A percentile compares a stretch with the other conserved stretches of the same genome.
These are phyloP conservation scores for Hemisphaericaspora nanyangensis DNA, from an alignment of 805 yeast genomes.

Conservation along the genomic window DNA sequence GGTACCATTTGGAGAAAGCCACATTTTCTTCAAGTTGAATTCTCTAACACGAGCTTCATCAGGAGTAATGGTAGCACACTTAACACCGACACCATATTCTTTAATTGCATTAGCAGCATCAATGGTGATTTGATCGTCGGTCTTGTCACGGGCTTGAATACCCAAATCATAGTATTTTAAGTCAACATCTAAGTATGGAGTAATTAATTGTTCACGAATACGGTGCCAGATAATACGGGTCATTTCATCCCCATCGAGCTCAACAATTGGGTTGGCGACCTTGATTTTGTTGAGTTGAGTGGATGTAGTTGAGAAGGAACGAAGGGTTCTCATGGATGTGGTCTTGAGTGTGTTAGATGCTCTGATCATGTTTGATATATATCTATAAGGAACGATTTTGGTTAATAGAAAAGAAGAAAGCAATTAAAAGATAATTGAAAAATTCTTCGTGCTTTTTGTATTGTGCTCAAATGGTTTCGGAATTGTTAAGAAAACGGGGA, in stretches of 20 bases:
- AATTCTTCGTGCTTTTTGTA: too few relatives aligned
- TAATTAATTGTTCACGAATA: slow-evolving; percentile 63
- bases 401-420: too few relatives aligned
- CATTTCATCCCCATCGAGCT: slow-evolving; percentile 84
- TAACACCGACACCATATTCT: slow-evolving; percentile 74
- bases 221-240: slow-evolving; percentile 79
- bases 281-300: slow-evolving; percentile 45
- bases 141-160: slow-evolving; percentile 62
- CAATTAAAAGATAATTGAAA: too few relatives aligned
- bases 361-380: slow-evolving; percentile 12
- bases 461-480: too few relatives aligned
- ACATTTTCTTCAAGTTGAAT: slow-evolving; percentile 71
- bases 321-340: slow-evolving; percentile 2
- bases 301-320: slow-evolving; percentile 12
- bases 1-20: slow-evolving; percentile 85
- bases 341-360: slow-evolving; percentile 1
- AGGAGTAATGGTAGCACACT: slow-evolving; percentile 84
- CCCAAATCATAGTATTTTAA: slow-evolving; percentile 75
- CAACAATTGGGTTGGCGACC: slow-evolving; percentile 72
- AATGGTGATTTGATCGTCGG: slow-evolving; percentile 68
- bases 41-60: slow-evolving; percentile 78
- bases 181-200: slow-evolving; percentile 69
- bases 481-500: too few relatives aligned
- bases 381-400: too few relatives aligned
- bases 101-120: slow-evolving; percentile 77